Percentiles rank a stretch among this genome's conserved stretches.
Evolutionary conservation across 345 rosid species (phyloP).

Genomic region (Cardiospermum halicacabum): DNA sequence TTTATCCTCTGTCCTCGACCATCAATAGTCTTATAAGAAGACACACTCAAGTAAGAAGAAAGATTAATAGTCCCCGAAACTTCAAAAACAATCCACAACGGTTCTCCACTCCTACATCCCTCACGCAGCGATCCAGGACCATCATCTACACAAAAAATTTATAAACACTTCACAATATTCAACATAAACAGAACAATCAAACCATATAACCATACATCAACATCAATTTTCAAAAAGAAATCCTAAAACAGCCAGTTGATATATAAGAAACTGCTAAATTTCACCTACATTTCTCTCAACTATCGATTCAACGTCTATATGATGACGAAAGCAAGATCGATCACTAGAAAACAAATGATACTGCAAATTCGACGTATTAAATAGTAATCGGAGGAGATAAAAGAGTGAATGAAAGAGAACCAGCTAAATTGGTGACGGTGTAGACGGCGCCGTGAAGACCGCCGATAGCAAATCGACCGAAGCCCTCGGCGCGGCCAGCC

Average conservation of each 20-base stretch:
- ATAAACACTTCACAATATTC: neutral
- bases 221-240: neutral
- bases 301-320: no score
- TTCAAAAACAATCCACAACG: conserved; percentile 80
- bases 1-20: conserved; percentile 78
- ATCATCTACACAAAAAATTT: conserved; percentile 46
- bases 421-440: conserved; percentile 54
- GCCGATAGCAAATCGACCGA: conserved; percentile 62
- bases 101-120: conserved; percentile 69
- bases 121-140: conserved; percentile 83
- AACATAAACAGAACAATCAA: neutral
- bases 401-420: conserved; percentile 21
- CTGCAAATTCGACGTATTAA: neutral
- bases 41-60: conserved; percentile 57
- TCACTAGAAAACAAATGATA: neutral
- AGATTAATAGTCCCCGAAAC: conserved; percentile 77
- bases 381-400: neutral
- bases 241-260: neutral
- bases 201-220: neutral
- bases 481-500: conserved; percentile 75
- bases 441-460: conserved; percentile 65
- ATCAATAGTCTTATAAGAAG: conserved; percentile 85
- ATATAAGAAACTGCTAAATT: no score
- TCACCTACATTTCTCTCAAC: no score
- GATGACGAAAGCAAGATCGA: neutral